Evolutionary conservation across 768 basidiomycete genomes (phyloP), one percentile per base, ranked within the genome.

Genomic region (Termitomyces sp.): DNA sequence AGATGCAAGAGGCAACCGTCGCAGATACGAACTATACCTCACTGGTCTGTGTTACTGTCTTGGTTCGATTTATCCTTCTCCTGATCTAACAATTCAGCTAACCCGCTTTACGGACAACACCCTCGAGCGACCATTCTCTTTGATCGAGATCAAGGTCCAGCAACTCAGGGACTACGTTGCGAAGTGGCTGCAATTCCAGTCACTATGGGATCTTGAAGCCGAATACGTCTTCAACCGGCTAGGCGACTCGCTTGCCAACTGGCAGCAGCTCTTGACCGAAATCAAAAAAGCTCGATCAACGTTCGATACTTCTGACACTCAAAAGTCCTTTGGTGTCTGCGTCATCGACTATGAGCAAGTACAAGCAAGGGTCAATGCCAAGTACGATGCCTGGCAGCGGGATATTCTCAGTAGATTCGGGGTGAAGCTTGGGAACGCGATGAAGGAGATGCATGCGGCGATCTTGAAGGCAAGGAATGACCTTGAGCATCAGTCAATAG

Each of bases 151-250:
- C 66, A 97, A 97, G 75, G 88, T 95, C 16, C 89, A 90, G 60
- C 87, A 92, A 63, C 82, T 99, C 57, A 88, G 84, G 67, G 89
- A 90, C 50, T 99, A 99, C 74, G 94, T 98, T 54, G 92, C 83
- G 61, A 97, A 97, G 77, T 99, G 97, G 97, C 84, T 98, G 0
- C 96, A 96, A 69, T 98, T 99, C 84, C 97, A 98, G 75, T 96
- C 96, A 0, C 81, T 98, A 0, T 98, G 96, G 97, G 97, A 99
- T 72, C 86, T 98, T 45, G 95, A 98, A 75, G 85, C 96, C 33
- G 96, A 98, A 81, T 91, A 92, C 70, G 96, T 99, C 39, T 98
- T 97, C 81, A 89, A 88, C 68, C 90, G 92, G 0, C 88, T 99
- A 7, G 97, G 97, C 9, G 96, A 99, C 74, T 92, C 92, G 13